Evolutionary conservation across 306 rosid genomes (phyloP), one percentile per base, ranked within the genome.

Genomic region (Prunus mira): DNA sequence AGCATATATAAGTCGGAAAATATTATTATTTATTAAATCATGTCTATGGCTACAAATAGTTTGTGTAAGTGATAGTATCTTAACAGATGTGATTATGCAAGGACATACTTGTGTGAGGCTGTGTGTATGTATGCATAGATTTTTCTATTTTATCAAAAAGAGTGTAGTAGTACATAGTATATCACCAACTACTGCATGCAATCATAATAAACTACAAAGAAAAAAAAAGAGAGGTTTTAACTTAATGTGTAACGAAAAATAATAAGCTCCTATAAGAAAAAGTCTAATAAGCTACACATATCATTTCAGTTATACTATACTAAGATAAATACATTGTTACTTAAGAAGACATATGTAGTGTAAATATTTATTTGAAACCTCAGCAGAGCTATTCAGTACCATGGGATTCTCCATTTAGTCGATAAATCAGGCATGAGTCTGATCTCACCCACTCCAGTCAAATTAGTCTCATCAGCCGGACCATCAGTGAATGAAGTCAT

Each of bases 381-480:
- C 19, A 18, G 8, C 38, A 70, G 67, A 81, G 52, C 47, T 15
- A 41, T 3, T 38, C 24, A 27, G 73, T 90, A 95, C 98, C 98
- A 95, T 32, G 98, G 98, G 79, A 95, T 87, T 74, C 72, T 83
- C 74, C 76, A 51, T 81, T 55, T 84, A 74, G 98, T 90, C 63
- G 92, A 94, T 71, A 94, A 85, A 85, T 94, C 98, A 78, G 98
- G 98, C 52, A 86, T 71, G 52, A 94, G 80, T 81, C 93, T 92
- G 80, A 89, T 79, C 92, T 92, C 98, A 67, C 98, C 97, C 13
- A 86, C 94, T 13, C 89, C 84, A 28, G 74, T 83, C 69, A 94
- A 84, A 84, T 90, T 90, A 80, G 91, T 81, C 62, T 87, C 98
- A 27, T 89, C 89, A 51, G 91, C 89, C 0, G 91, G 86, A 78